These are phyloP conservation scores for Loxodes magnus DNA, from an alignment of 73 alveolate species.

Conservation along the genomic window DNA sequence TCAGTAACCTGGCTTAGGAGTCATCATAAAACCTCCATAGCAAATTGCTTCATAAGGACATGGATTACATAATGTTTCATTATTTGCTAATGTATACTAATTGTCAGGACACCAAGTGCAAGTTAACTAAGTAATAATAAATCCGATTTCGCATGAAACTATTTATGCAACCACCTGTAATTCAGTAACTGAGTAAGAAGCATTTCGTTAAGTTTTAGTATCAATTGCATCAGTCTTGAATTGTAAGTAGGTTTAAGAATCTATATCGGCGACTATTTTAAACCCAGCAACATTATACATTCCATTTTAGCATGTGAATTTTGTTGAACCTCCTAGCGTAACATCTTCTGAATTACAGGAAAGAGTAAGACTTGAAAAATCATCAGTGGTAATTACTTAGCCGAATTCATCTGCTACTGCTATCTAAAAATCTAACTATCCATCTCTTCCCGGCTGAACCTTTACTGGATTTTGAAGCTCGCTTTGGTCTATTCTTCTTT, in stretches of 20 bases:
- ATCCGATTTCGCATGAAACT: neutral
- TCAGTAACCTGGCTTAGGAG: slow-evolving; percentile 2
- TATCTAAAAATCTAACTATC: no score
- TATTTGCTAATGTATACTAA: neutral
- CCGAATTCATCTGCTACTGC: no score
- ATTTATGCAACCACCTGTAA: neutral
- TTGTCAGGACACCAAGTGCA: neutral
- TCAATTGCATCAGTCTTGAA: neutral
- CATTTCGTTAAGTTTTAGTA: neutral
- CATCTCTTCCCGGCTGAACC: no score
- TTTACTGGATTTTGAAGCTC: no score
- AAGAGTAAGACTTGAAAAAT: no score
- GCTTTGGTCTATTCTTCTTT: no score
- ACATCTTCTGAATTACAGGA: no score
- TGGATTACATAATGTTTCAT: neutral
- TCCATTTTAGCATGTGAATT: neutral
- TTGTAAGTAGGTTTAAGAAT: neutral
- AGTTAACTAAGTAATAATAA: neutral
- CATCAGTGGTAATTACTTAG: no score
- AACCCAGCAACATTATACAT: neutral
- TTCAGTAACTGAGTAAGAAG: neutral
- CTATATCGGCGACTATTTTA: neutral
- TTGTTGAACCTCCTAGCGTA: no score
- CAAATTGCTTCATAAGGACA: slow-evolving; percentile 9
- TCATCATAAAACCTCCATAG: neutral